Base-by-base conservation (phyloP, 352 stramenopile genomes). In the Globisporangium abappressorium region DNA sequence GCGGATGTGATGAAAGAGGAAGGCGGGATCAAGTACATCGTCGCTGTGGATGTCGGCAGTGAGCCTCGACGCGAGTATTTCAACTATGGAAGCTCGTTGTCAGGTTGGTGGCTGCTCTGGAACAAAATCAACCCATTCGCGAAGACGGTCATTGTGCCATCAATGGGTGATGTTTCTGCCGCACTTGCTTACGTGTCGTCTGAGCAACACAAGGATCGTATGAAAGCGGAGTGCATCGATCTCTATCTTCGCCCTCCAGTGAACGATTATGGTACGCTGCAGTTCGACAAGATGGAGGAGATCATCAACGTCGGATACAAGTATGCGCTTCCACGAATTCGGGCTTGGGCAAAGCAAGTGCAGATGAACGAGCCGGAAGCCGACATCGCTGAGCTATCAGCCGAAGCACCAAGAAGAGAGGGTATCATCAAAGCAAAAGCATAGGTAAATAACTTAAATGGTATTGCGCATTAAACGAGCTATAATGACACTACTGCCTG, bases 201-300 rank as follows among this genome's bases (percentile, higher is more conserved):
- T 2, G 89, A 97, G 67, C 89, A 97, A 55, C 88, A 97, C 70
- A 93, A 93, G 68, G 81, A 90, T 36, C 83, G 87, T 8, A 90
- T 96, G 57, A 90, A 88, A 49, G 87, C 91, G 54, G 81, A 95
- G 57, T 90, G 81, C 57, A 89, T 94, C 55, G 90, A 98, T 63
- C 62, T 98, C 46, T 97, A 97, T 70, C 69, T 98, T 22, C 89
- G 83, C 7, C 93, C 93, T 36, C 93, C 93, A 1, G 88, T 98
- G 28, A 81, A 93, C 22, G 81, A 96, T 59, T 95, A 95, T 69
- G 91, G 83, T 22, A 97, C 86, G n/a, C 77, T 98, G 20, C 87
- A 98, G 70, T 98, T 95, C 65, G 92, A 97, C 70, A 97, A 97
- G 77, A 94, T 94, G 70, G 85, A 96, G 33, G 89, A 97, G 68